A percentile compares a stretch with the other conserved stretches of the same genome.
Conservation (phyloP, 345 rosid genomes). For the Trapa bicornis region DNA sequence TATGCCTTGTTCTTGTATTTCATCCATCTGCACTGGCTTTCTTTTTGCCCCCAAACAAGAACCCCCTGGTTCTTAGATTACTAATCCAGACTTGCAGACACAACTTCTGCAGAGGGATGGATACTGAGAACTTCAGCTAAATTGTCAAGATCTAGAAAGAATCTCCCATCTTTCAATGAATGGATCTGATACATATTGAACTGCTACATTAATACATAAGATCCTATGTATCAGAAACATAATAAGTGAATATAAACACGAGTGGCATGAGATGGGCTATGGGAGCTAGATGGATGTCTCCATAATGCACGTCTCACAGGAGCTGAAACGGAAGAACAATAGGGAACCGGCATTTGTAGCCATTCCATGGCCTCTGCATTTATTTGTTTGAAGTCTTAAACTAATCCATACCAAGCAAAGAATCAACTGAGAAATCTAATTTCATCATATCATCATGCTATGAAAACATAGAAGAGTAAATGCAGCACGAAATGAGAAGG, state of each 20-base stretch:
- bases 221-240: neutral
- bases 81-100: neutral
- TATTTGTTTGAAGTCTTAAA: neutral
- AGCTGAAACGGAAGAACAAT: neutral
- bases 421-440: neutral
- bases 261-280: no score
- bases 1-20: neutral
- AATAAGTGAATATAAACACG: no score
- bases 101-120: neutral
- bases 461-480: no score
- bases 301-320: neutral
- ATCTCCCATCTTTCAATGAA: neutral
- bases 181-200: neutral
- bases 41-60: neutral
- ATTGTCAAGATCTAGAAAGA: no score
- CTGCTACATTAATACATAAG: neutral
- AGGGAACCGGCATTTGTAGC: neutral
- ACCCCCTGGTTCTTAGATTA: neutral
- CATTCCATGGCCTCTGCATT: neutral
- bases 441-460: no score
- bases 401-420: conserved; percentile 6
- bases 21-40: neutral
- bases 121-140: neutral
- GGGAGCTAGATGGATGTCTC: no score
- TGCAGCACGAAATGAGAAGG: no score